Conservation (phyloP, 2,329 filamentous ascomycete genomes). For the Leptographium flavum region DNA sequence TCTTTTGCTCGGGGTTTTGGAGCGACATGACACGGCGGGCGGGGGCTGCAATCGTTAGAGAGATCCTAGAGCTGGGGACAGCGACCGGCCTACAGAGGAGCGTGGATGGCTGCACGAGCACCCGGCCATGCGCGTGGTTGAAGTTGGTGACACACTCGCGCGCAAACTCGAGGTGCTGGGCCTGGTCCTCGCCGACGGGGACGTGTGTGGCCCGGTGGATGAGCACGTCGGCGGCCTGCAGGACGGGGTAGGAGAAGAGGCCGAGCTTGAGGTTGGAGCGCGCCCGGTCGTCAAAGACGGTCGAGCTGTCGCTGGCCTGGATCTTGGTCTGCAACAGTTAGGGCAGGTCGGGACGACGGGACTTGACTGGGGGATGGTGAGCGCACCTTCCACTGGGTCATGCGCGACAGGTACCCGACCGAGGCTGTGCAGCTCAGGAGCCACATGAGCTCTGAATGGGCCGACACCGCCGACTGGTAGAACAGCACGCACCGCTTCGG, state of each 20-base stretch:
- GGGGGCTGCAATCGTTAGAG: constrained; percentile 37
- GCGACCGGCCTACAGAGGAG: constrained; percentile 46
- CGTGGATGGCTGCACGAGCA: constrained; percentile 50
- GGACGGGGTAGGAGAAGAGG: constrained; percentile 87
- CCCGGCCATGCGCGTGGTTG: constrained; percentile 53
- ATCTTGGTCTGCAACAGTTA: constrained; percentile 50
- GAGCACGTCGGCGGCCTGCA: constrained; percentile 89
- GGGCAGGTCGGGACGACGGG: not conserved
- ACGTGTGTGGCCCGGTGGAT: constrained; percentile 86
- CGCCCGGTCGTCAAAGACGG: constrained; percentile 41
- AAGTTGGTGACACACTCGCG: constrained; percentile 77
- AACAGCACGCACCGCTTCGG: constrained; percentile 68
- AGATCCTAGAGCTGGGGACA: not conserved
- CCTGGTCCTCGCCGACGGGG: constrained; percentile 91
- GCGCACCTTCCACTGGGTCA: constrained; percentile 91
- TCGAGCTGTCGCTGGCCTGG: constrained; percentile 42
- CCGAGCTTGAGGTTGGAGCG: constrained; percentile 62
- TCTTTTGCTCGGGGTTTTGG: constrained; percentile 62
- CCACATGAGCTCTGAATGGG: constrained; percentile 92
- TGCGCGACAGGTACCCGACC: constrained; percentile 87
- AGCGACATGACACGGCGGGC: constrained; percentile 85
- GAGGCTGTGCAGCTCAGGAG: constrained; percentile 84
- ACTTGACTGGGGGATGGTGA: too few species aligned
- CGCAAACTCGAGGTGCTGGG: constrained; percentile 86
- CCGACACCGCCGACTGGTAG: constrained; percentile 40